A percentile compares a stretch with the other conserved stretches of the same genome.
Conservation (phyloP, 441 rosid genomes). For the Biscutella laevigata region DNA sequence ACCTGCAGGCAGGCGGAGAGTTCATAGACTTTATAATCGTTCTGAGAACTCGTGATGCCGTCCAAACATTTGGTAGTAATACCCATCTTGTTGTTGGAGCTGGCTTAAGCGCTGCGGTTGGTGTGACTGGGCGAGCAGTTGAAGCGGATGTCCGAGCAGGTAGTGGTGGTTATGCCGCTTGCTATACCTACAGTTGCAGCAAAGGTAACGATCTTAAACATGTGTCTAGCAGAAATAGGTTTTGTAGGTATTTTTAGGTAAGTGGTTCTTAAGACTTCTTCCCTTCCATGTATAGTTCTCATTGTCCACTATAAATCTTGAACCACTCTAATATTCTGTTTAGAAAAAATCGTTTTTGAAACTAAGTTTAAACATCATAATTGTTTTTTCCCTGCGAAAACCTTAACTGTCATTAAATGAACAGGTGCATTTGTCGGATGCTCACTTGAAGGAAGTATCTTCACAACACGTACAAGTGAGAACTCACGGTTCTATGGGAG, state of each 20-base stretch:
- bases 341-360: background rate
- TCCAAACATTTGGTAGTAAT: constrained; percentile 74
- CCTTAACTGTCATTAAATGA: background rate
- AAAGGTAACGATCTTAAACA: constrained; percentile 47
- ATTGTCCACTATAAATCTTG: background rate
- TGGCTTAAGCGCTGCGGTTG: constrained; percentile 87
- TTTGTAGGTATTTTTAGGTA: background rate
- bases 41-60: constrained; percentile 73
- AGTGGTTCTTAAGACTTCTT: background rate
- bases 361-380: background rate
- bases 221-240: background rate
- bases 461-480: constrained; percentile 60
- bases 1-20: constrained; percentile 89
- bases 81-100: constrained; percentile 81
- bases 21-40: constrained; percentile 76
- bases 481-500: constrained; percentile 79
- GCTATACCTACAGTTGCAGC: constrained; percentile 94
- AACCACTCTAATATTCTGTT: background rate
- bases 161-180: constrained; percentile 89
- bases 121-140: constrained; percentile 60
- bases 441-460: constrained; percentile 86
- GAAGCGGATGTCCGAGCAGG: constrained; percentile 94
- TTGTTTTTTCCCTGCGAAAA: background rate
- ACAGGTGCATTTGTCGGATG: constrained; percentile 93
- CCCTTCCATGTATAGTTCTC: background rate